These are phyloP conservation scores for Cryptococcus jaspeensis DNA, from an alignment of 1,284 basidiomycete species.

Conservation along the genomic window DNA sequence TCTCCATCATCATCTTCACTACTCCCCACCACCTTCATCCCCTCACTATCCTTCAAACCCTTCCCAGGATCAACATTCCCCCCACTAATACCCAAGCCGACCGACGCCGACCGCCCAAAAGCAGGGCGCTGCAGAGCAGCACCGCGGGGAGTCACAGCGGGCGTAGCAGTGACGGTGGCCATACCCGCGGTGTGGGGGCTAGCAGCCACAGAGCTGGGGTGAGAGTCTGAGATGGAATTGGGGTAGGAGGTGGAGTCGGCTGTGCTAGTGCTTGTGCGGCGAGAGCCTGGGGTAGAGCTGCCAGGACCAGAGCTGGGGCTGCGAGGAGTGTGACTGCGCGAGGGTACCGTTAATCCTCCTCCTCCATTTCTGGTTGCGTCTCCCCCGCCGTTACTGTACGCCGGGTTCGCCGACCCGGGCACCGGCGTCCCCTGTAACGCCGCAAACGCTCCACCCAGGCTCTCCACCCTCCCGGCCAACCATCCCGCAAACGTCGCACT, in stretches of 20 bases:
- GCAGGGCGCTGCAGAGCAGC: neutral
- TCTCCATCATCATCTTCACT: neutral
- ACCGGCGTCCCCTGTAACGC: neutral
- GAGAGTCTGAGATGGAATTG: no score
- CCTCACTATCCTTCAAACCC: neutral
- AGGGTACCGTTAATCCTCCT: neutral
- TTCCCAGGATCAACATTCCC: neutral
- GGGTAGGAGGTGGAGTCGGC: neutral
- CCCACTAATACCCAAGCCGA: neutral
- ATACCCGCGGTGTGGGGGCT: neutral
- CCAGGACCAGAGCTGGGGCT: neutral
- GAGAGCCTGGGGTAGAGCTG: neutral
- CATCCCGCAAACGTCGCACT: conserved; percentile 47
- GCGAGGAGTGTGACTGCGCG: neutral
- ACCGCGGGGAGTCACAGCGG: neutral
- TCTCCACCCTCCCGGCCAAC: conserved; percentile 38
- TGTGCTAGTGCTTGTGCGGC: neutral
- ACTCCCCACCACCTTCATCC: neutral
- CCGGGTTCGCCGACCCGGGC: neutral
- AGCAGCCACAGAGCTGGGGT: no score
- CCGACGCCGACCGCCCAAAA: neutral
- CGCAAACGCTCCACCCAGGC: conserved; percentile 35
- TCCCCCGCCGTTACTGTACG: neutral
- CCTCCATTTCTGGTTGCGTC: neutral
- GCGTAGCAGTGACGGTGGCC: neutral